phyloP scores from a whole-genome alignment of 441 rosid genomes.

The Aquilaria agallochum region DNA sequence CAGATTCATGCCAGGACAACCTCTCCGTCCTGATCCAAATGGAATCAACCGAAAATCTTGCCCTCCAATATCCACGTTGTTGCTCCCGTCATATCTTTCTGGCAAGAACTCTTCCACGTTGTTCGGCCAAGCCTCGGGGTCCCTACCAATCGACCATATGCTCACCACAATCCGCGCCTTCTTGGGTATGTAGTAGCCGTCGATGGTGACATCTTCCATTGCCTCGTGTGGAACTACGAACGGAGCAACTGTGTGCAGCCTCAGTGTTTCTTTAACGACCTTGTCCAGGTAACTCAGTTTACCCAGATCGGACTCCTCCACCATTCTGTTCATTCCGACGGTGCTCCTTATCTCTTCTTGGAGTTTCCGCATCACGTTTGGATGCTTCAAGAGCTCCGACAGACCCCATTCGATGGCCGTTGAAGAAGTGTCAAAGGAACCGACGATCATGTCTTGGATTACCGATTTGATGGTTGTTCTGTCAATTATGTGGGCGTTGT shows the following conservation, averaged over 20 bases:
- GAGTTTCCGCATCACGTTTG: background rate
- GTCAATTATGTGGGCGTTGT: slow-evolving; percentile 9
- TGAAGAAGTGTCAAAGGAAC: slow-evolving; percentile 25
- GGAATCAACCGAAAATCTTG: slow-evolving; percentile 3
- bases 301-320: slow-evolving; percentile 25
- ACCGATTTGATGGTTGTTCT: slow-evolving; percentile 22
- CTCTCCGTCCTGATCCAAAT: slow-evolving; percentile 9
- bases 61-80: slow-evolving; percentile 4
- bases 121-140: background rate
- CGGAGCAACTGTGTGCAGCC: slow-evolving; percentile 26
- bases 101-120: background rate
- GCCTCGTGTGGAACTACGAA: slow-evolving; percentile 24
- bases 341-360: slow-evolving; percentile 16
- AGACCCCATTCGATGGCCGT: slow-evolving; percentile 21
- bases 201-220: slow-evolving; percentile 8
- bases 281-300: slow-evolving; percentile 22
- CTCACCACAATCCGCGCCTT: slow-evolving; percentile 23
- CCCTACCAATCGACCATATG: slow-evolving; percentile 3
- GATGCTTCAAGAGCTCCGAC: slow-evolving; percentile 25
- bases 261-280: slow-evolving; percentile 28
- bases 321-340: slow-evolving; percentile 20
- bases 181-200: slow-evolving; percentile 22
- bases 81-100: background rate
- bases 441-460: slow-evolving; percentile 25
- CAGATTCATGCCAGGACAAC: background rate